Percentiles rank a stretch among this genome's conserved stretches.
Conservation (phyloP, 768 basidiomycete genomes). For the Polyporus arcularius region DNA sequence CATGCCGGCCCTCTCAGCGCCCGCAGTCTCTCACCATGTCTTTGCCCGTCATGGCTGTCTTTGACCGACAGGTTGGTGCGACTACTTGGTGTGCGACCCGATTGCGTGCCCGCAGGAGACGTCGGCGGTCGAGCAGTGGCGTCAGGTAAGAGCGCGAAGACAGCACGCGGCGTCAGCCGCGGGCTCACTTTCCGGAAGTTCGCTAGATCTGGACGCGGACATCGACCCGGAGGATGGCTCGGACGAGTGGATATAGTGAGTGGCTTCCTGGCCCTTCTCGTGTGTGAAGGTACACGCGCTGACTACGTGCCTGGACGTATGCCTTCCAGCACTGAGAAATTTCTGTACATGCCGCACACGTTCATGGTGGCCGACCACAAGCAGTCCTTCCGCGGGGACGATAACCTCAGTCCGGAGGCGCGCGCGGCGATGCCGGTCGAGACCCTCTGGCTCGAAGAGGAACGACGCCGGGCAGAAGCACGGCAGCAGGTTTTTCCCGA, state of each 20-base stretch:
- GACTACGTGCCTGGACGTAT: neutral
- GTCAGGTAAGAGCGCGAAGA: conserved; percentile 4
- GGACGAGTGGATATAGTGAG: conserved; percentile 47
- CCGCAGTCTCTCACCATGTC: neutral
- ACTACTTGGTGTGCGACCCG: conserved; percentile 47
- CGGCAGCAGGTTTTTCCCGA: conserved; percentile 45
- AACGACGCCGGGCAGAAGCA: conserved; percentile 38
- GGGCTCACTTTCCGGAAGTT: conserved; percentile 19
- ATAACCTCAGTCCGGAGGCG: conserved; percentile 20
- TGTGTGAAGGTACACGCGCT: too few relatives aligned
- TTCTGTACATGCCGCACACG: conserved; percentile 52
- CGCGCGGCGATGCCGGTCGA: conserved; percentile 19
- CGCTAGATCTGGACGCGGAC: conserved; percentile 39
- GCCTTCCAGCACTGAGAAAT: conserved; percentile 40
- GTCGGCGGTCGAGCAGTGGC: conserved; percentile 35
- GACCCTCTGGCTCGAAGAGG: conserved; percentile 41
- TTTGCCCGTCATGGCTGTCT: neutral
- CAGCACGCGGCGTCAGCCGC: neutral
- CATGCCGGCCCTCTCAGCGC: conserved; percentile 35
- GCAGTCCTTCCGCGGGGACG: conserved; percentile 42
- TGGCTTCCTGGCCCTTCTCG: conserved; percentile 4
- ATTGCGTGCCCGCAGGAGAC: conserved; percentile 45
- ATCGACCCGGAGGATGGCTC: conserved; percentile 42
- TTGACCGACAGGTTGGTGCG: conserved; percentile 42
- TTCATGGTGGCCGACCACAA: conserved; percentile 54